Conservation (phyloP, 202 grass and related monocot genomes). For the Saccharum hybrid region DNA sequence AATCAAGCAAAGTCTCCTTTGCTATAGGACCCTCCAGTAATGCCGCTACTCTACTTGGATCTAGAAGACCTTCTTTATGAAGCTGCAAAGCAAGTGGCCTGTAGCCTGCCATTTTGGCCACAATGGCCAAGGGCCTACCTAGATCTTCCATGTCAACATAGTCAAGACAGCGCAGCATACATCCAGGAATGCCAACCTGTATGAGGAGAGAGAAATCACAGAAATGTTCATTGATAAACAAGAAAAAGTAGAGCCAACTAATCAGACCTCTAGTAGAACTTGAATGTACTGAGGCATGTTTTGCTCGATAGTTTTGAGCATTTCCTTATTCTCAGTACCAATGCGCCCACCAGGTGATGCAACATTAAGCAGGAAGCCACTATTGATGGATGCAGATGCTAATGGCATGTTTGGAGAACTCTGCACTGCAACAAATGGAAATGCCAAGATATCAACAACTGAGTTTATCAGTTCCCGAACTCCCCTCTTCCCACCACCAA, state of each 20-base stretch:
- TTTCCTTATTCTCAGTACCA: slow-evolving; percentile 76
- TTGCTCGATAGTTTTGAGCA: slow-evolving; percentile 78
- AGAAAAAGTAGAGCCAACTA: slow-evolving; percentile 12
- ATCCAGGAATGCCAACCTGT: slow-evolving; percentile 73
- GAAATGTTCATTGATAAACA: slow-evolving; percentile 29
- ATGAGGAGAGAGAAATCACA: slow-evolving; percentile 34
- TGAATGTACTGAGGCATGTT: slow-evolving; percentile 80
- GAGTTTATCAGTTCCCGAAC: slow-evolving; percentile 78
- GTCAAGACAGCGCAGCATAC: slow-evolving; percentile 72
- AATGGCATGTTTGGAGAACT: slow-evolving; percentile 83
- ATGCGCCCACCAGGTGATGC: slow-evolving; percentile 79
- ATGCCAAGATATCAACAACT: slow-evolving; percentile 92
- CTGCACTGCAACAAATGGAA: slow-evolving; percentile 93
- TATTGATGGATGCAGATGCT: slow-evolving; percentile 85
- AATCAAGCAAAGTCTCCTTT: slow-evolving; percentile 81
- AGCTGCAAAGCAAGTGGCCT: slow-evolving; percentile 73
- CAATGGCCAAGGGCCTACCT: slow-evolving; percentile 76
- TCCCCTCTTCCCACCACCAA: slow-evolving; percentile 79
- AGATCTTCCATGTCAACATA: slow-evolving; percentile 72
- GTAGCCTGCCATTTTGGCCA: slow-evolving; percentile 97
- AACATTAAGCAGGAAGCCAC: slow-evolving; percentile 88
- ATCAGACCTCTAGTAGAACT: slow-evolving; percentile 72
- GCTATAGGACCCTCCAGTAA: slow-evolving; percentile 61
- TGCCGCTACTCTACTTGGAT: slow-evolving; percentile 63
- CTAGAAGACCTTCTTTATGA: slow-evolving; percentile 82